phyloP scores from a whole-genome alignment of 257 asterid species.

The Fraxinus americana region DNA sequence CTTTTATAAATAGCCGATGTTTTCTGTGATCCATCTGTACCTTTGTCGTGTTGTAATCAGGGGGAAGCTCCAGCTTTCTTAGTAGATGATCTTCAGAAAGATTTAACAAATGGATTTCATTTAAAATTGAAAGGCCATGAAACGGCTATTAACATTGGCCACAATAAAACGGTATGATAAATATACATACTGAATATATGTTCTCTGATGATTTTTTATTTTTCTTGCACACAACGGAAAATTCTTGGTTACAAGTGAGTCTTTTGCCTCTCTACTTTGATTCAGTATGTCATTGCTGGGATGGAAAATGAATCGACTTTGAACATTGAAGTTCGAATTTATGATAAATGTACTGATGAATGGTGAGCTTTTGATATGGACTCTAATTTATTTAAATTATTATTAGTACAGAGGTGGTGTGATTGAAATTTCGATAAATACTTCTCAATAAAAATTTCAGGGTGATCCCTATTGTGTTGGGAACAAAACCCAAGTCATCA shows the following conservation, averaged over 20 bases:
- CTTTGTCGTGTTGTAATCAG: slow-evolving; percentile 40
- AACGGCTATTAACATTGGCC: slow-evolving; percentile 46
- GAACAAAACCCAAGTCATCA: slow-evolving; percentile 66
- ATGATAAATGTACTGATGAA: slow-evolving; percentile 48
- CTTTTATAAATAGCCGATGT: slow-evolving; percentile 14
- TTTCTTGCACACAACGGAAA: slow-evolving; percentile 11
- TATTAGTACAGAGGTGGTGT: slow-evolving; percentile 7
- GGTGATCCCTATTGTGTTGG: slow-evolving; percentile 68
- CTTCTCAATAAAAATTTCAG: slow-evolving; percentile 40
- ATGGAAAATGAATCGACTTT: slow-evolving; percentile 41
- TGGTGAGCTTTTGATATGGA: slow-evolving; percentile 43
- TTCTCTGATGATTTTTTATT: slow-evolving; percentile 9
- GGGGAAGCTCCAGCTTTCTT: slow-evolving; percentile 89
- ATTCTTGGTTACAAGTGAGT: slow-evolving; percentile 24
- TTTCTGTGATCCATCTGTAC: slow-evolving; percentile 26
- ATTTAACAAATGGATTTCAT: slow-evolving; percentile 41
- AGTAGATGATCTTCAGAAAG: slow-evolving; percentile 50
- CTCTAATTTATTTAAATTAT: slow-evolving; percentile 5
- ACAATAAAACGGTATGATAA: slow-evolving; percentile 59
- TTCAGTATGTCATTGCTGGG: slow-evolving; percentile 69
- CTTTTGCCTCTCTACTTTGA: slow-evolving; percentile 27
- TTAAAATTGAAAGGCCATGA: slow-evolving; percentile 48
- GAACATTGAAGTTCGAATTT: slow-evolving; percentile 48
- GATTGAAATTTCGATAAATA: slow-evolving; percentile 8
- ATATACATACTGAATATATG: slow-evolving; percentile 11